phyloP scores from a whole-genome alignment of 306 rosid species.

The Medicago lupulina region DNA sequence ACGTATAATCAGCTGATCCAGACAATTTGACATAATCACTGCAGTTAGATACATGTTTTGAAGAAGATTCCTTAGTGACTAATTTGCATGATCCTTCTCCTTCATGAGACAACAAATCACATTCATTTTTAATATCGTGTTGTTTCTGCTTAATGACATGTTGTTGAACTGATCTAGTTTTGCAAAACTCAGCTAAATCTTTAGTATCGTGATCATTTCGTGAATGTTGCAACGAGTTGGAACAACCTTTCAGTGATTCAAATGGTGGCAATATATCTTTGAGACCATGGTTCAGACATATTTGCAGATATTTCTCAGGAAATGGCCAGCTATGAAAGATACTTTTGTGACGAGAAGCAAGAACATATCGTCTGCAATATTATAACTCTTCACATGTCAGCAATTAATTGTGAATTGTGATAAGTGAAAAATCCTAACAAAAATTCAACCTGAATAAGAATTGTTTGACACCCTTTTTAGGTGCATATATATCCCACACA shows the following conservation, averaged over 20 bases:
- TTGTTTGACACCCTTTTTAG: too few species aligned
- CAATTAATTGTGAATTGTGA: neutral
- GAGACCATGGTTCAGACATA: neutral
- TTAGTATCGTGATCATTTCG: neutral
- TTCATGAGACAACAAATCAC: neutral
- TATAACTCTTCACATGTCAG: neutral
- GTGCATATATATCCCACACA: too few species aligned
- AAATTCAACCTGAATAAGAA: too few species aligned
- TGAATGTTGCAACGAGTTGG: neutral
- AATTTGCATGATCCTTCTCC: neutral
- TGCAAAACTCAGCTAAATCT: neutral
- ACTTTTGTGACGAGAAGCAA: neutral
- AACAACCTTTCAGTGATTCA: neutral
- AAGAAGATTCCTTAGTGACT: too few species aligned
- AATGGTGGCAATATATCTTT: neutral
- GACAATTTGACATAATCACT: too few species aligned
- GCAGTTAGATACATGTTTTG: too few species aligned
- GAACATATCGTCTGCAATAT: neutral
- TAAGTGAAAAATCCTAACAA: neutral
- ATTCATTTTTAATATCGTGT: neutral
- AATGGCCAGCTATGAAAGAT: neutral
- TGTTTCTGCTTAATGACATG: neutral
- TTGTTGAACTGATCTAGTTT: neutral
- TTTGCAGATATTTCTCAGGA: neutral
- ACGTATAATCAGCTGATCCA: too few species aligned